Evolutionary conservation across 2,329 filamentous ascomycete species (phyloP).

Genomic region (Exophiala aquamarina): DNA sequence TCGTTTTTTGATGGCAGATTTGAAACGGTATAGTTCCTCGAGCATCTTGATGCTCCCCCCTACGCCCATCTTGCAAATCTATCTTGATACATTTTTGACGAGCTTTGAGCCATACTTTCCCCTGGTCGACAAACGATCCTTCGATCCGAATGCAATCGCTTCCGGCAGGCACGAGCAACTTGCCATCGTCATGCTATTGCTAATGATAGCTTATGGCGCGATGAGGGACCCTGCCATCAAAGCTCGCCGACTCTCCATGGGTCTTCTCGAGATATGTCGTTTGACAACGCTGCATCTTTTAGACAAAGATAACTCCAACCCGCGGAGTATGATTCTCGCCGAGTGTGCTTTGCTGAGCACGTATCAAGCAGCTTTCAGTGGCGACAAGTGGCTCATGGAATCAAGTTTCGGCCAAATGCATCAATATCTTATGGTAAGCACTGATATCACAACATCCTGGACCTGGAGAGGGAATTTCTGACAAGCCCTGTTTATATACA

Average conservation of each 20-base stretch:
- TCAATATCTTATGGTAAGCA: constrained; percentile 4
- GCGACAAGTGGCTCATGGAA: constrained; percentile 4
- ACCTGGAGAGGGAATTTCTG: background rate
- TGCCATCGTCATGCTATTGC: constrained; percentile 4
- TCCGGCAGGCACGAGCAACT: background rate
- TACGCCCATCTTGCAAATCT: constrained; percentile 1
- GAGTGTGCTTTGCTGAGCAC: background rate
- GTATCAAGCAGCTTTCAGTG: constrained; percentile 9
- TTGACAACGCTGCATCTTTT: background rate
- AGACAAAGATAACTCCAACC: background rate
- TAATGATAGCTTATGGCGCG: constrained; percentile 9
- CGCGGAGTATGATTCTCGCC: background rate
- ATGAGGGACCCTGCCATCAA: constrained; percentile 8
- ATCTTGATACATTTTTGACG: constrained; percentile 7
- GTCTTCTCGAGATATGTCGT: constrained; percentile 4
- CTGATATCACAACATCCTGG: background rate
- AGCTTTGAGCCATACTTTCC: constrained; percentile 7
- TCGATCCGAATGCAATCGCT: constrained; percentile 5
- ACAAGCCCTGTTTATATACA: too few species aligned
- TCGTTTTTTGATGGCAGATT: background rate
- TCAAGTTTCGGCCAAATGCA: constrained; percentile 4
- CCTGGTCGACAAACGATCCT: background rate
- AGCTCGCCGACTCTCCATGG: constrained; percentile 8
- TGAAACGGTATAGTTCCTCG: constrained; percentile 4
- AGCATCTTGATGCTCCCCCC: constrained; percentile 6